These are phyloP conservation scores for Akanthomyces dipterigenus DNA, from an alignment of 2,329 filamentous ascomycete species.

Conservation along the genomic window DNA sequence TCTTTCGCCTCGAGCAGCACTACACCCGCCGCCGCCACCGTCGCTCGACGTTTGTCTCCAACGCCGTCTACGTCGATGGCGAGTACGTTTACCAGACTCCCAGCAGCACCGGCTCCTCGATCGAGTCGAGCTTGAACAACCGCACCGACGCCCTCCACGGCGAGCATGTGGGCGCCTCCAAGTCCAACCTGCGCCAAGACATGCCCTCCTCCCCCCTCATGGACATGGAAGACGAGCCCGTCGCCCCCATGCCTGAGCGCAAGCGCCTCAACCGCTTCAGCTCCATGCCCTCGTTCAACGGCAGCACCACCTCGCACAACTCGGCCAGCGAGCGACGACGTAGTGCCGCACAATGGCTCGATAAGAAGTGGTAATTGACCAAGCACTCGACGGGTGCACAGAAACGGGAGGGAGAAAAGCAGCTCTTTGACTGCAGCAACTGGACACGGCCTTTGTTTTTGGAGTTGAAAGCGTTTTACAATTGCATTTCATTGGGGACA, in stretches of 20 bases:
- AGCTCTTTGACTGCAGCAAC: neutral
- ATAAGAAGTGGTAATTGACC: constrained; percentile 4
- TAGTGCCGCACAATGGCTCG: constrained; percentile 8
- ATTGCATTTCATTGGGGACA: constrained; percentile 1
- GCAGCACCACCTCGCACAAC: constrained; percentile 11
- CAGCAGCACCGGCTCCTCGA: constrained; percentile 50
- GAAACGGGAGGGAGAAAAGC: neutral
- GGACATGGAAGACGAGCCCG: constrained; percentile 9
- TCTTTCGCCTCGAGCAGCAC: constrained; percentile 90
- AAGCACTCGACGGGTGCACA: neutral
- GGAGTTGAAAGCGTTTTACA: constrained; percentile 8
- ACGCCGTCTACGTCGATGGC: constrained; percentile 88
- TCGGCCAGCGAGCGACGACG: constrained; percentile 9
- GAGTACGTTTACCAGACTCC: constrained; percentile 80
- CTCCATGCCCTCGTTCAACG: constrained; percentile 48
- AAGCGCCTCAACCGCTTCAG: constrained; percentile 50
- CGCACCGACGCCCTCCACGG: constrained; percentile 31
- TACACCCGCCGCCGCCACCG: constrained; percentile 85
- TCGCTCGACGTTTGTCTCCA: constrained; percentile 81
- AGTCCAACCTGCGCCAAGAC: constrained; percentile 21
- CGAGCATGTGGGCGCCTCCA: constrained; percentile 22
- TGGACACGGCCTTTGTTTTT: neutral
- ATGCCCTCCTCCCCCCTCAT: constrained; percentile 18
- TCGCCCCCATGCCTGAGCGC: constrained; percentile 28
- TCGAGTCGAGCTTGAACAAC: constrained; percentile 32